Percentiles rank a stretch among this genome's conserved stretches.
phyloP scores from a whole-genome alignment of 164 flowering plant genomes.

The Magnolia changhungtana region DNA sequence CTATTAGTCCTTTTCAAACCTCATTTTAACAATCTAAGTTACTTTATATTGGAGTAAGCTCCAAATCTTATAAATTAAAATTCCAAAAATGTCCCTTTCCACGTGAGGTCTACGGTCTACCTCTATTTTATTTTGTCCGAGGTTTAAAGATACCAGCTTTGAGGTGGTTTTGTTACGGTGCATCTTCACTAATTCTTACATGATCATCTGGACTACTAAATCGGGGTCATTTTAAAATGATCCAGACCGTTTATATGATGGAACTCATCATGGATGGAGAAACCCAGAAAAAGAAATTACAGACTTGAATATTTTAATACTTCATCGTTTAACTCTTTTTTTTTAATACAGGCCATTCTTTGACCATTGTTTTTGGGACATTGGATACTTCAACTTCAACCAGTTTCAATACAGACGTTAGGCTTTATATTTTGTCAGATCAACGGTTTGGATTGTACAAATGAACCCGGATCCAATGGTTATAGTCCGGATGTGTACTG shows the following conservation, averaged over 20 bases:
- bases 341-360: too few relatives aligned
- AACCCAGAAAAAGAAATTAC: not conserved
- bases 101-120: not conserved
- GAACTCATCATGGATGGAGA: not conserved
- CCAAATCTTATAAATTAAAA: not conserved
- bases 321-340: too few relatives aligned
- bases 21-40: not conserved
- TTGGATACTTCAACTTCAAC: too few relatives aligned
- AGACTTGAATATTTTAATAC: not conserved
- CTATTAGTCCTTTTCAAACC: not conserved
- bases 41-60: not conserved
- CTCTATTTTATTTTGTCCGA: not conserved
- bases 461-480: not conserved
- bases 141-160: not conserved
- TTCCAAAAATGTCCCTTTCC: constrained; percentile 8
- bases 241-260: not conserved
- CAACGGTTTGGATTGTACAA: not conserved
- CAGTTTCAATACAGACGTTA: too few relatives aligned
- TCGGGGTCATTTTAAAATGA: not conserved
- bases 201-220: not conserved
- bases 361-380: too few relatives aligned
- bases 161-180: not conserved
- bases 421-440: not conserved
- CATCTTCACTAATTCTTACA: not conserved
- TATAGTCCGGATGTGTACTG: not conserved